A percentile compares a stretch with the other conserved stretches of the same genome.
These are phyloP conservation scores for Fraxinus velutina DNA, from an alignment of 305 asterid genomes.

Conservation along the genomic window DNA sequence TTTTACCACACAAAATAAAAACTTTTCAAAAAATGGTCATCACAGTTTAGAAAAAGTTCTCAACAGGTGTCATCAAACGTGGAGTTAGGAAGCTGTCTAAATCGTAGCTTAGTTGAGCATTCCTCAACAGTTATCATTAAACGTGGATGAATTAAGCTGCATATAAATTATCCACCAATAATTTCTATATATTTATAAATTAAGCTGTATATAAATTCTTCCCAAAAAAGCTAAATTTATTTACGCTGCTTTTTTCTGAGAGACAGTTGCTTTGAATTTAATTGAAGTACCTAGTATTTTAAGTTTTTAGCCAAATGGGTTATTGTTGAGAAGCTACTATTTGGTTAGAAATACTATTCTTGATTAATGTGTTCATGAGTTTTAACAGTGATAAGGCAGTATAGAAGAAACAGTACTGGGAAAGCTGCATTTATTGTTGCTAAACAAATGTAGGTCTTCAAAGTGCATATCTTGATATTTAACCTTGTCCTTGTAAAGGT, in stretches of 20 bases:
- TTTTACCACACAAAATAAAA: not conserved
- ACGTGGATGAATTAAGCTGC: not conserved
- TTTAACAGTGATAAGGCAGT: not conserved
- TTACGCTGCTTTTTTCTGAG: too few species aligned
- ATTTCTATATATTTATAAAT: too few species aligned
- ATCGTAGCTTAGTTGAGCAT: not conserved
- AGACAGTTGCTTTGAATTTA: too few species aligned
- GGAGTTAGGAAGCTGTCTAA: not conserved
- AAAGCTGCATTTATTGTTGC: not conserved
- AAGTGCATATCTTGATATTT: not conserved
- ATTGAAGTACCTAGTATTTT: too few species aligned
- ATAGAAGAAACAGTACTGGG: not conserved
- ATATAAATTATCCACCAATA: too few species aligned
- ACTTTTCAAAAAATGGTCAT: not conserved
- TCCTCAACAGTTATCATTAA: not conserved
- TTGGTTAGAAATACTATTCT: not conserved
- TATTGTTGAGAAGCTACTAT: not conserved
- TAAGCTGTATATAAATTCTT: not conserved
- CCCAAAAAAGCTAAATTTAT: not conserved
- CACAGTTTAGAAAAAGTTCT: not conserved
- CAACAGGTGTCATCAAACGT: not conserved
- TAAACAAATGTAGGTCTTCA: not conserved
- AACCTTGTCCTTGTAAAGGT: not conserved
- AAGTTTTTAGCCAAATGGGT: not conserved
- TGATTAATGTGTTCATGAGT: not conserved